A percentile compares a stretch with the other conserved stretches of the same genome.
phyloP scores from a whole-genome alignment of 2,329 filamentous ascomycete species.

The Penicillium occitanis region DNA sequence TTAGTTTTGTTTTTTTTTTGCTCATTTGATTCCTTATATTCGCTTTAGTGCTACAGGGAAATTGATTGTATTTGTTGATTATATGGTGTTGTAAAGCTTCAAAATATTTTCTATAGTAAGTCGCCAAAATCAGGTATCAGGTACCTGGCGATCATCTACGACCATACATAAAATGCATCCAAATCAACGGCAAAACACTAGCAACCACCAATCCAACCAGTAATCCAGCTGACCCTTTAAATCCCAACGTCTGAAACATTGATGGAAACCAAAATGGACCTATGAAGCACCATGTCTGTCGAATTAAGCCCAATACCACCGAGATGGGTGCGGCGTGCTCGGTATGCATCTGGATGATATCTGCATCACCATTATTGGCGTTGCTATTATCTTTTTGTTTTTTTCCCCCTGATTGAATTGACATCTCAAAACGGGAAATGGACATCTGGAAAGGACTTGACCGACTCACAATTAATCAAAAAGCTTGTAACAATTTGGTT shows the following conservation, averaged over 20 bases:
- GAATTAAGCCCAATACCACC: slow-evolving; percentile 59
- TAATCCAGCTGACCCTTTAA: slow-evolving; percentile 9
- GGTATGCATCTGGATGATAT: slow-evolving; percentile 58
- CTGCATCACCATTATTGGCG: not conserved
- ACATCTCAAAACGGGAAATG: too few species aligned
- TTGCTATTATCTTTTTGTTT: not conserved
- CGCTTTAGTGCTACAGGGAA: too few species aligned
- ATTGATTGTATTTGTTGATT: too few species aligned
- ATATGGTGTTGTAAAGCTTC: too few species aligned
- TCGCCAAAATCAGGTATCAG: too few species aligned
- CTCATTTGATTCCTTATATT: too few species aligned
- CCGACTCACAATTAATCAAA: slow-evolving; percentile 53
- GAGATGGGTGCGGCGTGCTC: slow-evolving; percentile 57
- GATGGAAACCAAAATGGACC: slow-evolving; percentile 36
- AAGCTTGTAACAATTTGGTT: slow-evolving; percentile 64
- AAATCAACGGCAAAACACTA: slow-evolving; percentile 12
- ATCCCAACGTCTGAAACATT: slow-evolving; percentile 13
- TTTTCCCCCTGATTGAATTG: too few species aligned
- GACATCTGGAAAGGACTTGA: too few species aligned
- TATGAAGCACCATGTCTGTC: slow-evolving; percentile 35
- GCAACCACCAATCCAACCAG: slow-evolving; percentile 2
- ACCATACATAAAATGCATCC: slow-evolving; percentile 2
- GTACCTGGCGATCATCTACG: not conserved
- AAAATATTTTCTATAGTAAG: too few species aligned
- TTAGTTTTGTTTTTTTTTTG: too few species aligned